A percentile compares a stretch with the other conserved stretches of the same genome.
These are phyloP conservation scores for Caloboletus firmus DNA, from an alignment of 1,284 basidiomycete species.

Conservation along the genomic window DNA sequence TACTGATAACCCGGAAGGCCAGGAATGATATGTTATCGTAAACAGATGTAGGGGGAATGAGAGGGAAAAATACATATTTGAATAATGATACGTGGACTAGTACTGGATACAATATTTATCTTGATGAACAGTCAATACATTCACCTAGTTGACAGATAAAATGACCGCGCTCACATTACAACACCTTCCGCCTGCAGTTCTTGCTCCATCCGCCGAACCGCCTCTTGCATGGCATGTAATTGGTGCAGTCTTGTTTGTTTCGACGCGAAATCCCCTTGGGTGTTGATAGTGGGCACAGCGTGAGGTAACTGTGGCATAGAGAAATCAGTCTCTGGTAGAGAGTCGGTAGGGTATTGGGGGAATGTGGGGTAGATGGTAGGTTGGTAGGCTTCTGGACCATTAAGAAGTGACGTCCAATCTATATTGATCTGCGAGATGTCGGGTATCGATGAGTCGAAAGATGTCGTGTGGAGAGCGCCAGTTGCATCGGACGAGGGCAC, in stretches of 20 bases:
- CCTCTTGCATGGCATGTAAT: slow-evolving; percentile 31
- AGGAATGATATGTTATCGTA: not conserved
- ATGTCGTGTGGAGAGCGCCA: not conserved
- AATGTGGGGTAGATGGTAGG: slow-evolving; percentile 3
- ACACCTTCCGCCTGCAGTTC: slow-evolving; percentile 30
- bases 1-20: not conserved
- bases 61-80: slow-evolving; percentile 10
- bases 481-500: not conserved
- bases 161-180: slow-evolving; percentile 4
- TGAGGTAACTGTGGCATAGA: slow-evolving; percentile 28
- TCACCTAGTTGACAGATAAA: not conserved
- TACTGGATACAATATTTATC: slow-evolving; percentile 5
- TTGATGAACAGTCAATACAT: not conserved
- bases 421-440: not conserved
- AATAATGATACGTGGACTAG: slow-evolving; percentile 24
- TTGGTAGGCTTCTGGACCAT: not conserved
- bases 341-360: not conserved
- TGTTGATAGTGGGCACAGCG: not conserved
- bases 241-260: slow-evolving; percentile 21
- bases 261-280: slow-evolving; percentile 2
- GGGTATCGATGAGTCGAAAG: slow-evolving; percentile 1
- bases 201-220: slow-evolving; percentile 25
- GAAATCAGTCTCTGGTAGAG: slow-evolving; percentile 27
- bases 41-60: not conserved
- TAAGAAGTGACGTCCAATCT: slow-evolving; percentile 25